A percentile compares a stretch with the other conserved stretches of the same genome.
These are phyloP conservation scores for Nannochloropsis salina DNA, from an alignment of 108 stramenopile genomes.

Conservation along the genomic window DNA sequence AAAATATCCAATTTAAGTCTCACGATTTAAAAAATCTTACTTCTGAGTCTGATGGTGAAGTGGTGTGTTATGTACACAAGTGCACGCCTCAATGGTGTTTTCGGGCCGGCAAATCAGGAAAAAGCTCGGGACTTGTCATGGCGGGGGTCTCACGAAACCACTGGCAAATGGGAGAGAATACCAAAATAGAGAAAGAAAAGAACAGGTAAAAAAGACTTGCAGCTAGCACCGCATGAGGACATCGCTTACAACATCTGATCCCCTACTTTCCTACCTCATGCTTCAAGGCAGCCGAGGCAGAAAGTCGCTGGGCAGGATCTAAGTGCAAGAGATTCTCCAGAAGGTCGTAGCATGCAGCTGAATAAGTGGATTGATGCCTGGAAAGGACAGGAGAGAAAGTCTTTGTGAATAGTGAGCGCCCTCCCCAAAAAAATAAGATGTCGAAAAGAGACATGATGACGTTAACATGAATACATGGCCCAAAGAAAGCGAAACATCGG, in stretches of 20 bases:
- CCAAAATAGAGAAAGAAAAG: background rate
- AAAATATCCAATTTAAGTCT: no score
- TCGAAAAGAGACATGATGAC: no score
- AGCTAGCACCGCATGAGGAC: background rate
- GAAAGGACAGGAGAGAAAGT: background rate
- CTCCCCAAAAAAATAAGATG: no score
- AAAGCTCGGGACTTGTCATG: background rate
- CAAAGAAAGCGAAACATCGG: no score
- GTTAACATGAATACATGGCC: no score
- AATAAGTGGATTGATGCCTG: background rate
- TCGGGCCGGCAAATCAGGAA: background rate
- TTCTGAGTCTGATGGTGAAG: no score
- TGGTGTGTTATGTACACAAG: no score
- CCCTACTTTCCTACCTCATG: background rate
- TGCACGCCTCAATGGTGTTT: background rate
- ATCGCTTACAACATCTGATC: background rate
- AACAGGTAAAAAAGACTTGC: background rate
- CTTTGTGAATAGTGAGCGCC: no score
- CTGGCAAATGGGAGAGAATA: background rate
- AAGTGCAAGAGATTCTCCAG: background rate
- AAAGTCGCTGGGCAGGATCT: background rate
- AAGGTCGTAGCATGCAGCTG: background rate
- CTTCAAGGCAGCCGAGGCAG: background rate
- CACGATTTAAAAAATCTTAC: no score
- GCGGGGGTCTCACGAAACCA: background rate